These are phyloP conservation scores for Viridothelium virens DNA, from an alignment of 495 filamentous ascomycete species.

Conservation along the genomic window DNA sequence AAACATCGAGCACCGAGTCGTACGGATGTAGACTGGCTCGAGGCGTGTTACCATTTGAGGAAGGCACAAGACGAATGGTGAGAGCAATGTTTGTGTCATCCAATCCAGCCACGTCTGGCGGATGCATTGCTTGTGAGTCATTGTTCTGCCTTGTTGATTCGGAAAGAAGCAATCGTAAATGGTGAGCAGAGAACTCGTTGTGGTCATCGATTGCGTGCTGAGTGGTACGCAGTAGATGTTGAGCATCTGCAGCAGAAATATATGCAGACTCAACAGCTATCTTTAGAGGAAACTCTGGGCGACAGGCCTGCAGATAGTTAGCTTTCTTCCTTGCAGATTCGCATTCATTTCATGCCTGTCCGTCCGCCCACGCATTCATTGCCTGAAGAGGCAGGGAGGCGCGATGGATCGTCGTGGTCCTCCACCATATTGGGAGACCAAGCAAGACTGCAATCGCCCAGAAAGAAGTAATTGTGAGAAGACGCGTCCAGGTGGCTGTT, in stretches of 20 bases:
- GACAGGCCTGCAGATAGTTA: slow-evolving; percentile 57
- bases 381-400: slow-evolving; percentile 72
- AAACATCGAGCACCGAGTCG: slow-evolving; percentile 13
- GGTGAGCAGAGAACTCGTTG: slow-evolving; percentile 88
- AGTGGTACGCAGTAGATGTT: slow-evolving; percentile 70
- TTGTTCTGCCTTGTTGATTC: slow-evolving; percentile 23
- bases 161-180: slow-evolving; percentile 67
- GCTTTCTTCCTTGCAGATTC: neutral
- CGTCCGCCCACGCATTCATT: slow-evolving; percentile 91
- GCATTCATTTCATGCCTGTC: slow-evolving; percentile 55
- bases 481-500: slow-evolving; percentile 17
- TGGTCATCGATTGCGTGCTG: slow-evolving; percentile 86
- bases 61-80: neutral
- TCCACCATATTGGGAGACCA: slow-evolving; percentile 92
- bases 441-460: slow-evolving; percentile 80
- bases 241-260: slow-evolving; percentile 59
- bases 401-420: slow-evolving; percentile 90
- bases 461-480: slow-evolving; percentile 67
- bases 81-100: slow-evolving; percentile 12
- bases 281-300: slow-evolving; percentile 76
- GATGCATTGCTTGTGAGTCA: slow-evolving; percentile 6
- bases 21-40: neutral
- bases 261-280: slow-evolving; percentile 68
- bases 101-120: slow-evolving; percentile 4
- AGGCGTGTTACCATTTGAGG: neutral